Evolutionary conservation across 306 rosid species (phyloP), one percentile per base, ranked within the genome.

Genomic region (Leucaena leucocephala): DNA sequence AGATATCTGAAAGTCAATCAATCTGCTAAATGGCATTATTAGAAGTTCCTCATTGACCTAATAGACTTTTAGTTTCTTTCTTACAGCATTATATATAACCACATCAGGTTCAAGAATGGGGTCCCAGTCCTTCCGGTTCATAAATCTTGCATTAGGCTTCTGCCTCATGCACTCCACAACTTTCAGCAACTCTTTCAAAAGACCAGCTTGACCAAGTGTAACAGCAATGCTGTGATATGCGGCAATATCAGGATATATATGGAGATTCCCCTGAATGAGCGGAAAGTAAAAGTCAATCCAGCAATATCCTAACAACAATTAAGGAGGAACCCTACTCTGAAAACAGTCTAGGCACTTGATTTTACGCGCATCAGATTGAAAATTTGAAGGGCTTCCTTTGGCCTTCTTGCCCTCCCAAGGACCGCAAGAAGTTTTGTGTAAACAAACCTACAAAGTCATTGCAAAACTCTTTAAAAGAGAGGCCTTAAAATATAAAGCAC

Each of bases 191-290:
- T 92, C 95, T 83, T 85, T 89, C 88, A 92, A 77, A 71, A 67
- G 90, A 86, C 97, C 98, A 42, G 90, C 87, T 88, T 94, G 98
- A 76, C 97, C 98, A 76, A 94, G 97, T 35, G 98, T 89, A 75
- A 94, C 97, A 43, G 95, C 93, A 69, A 94, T 88, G 86, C 98
- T 89, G 86, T 81, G 98, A 84, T 92, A 94, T 68, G 95, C 97
- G 76, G 97, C 97, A 75, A 89, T 89, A 81, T 94, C 98, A 54
- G 97, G 98, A 86, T 92, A 94, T 78, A 87, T 67, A 73, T 85
- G 84, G 81, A 62, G 44, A 74, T 91, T 92, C 71, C 85, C 90
- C 98, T 94, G 90, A 78, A 88, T 72, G 84, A 88, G 49, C 72
- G 39, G 78, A 71, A 68, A 75, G 76, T 57, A 75, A 85, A 77